Conservation (phyloP, 2,329 filamentous ascomycete species). For the Paraphoma chrysanthemicola region DNA sequence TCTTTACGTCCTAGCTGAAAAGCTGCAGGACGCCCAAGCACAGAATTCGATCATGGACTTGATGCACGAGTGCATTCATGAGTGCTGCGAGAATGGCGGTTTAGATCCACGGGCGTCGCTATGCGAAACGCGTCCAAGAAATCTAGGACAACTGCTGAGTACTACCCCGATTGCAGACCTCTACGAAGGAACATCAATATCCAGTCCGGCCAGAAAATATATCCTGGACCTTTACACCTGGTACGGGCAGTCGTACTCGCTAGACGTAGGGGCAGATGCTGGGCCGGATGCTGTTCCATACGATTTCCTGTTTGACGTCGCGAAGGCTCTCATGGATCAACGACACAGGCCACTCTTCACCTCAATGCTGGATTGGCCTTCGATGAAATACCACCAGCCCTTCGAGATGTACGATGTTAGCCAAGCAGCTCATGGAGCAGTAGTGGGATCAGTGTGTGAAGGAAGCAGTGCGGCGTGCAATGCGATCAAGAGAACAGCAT, state of each 20-base stretch:
- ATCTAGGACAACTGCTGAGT: neutral
- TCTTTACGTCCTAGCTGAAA: conserved; percentile 17
- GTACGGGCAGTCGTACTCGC: neutral
- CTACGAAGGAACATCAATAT: conserved; percentile 3
- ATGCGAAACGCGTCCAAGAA: neutral
- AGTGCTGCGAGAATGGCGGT: neutral
- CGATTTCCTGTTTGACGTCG: neutral
- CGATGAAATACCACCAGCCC: neutral
- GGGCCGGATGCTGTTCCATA: neutral
- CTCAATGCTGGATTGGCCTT: neutral
- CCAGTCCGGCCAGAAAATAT: neutral
- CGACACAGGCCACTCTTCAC: neutral
- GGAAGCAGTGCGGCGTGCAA: no score
- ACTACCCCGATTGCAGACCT: neutral
- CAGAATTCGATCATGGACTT: conserved; percentile 8
- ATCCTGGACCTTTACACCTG: conserved; percentile 7
- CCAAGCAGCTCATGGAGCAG: no score
- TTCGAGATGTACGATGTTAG: no score
- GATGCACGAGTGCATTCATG: neutral
- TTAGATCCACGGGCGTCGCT: neutral
- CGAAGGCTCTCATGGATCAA: neutral
- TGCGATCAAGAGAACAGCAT: no score
- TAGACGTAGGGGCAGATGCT: neutral
- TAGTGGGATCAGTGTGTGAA: no score
- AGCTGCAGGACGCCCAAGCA: conserved; percentile 8